Percentiles rank a stretch among this genome's conserved stretches.
phyloP scores from a whole-genome alignment of 345 rosid genomes.

The Hypericum androsaemum region DNA sequence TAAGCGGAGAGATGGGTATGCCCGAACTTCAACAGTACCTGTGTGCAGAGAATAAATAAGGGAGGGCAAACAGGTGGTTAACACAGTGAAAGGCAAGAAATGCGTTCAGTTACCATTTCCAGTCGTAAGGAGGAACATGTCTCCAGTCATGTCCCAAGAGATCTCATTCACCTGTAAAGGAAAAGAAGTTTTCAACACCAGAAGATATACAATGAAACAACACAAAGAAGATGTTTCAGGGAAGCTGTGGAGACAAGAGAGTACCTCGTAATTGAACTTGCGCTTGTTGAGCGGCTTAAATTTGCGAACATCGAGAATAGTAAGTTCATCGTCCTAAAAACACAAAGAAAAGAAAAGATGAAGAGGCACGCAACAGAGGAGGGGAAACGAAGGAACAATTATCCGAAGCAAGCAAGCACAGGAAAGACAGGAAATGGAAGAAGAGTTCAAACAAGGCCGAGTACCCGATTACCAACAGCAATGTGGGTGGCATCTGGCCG shows the following conservation, averaged over 20 bases:
- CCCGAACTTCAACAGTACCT: constrained; percentile 91
- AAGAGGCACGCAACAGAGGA: constrained; percentile 3
- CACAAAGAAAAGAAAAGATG: constrained; percentile 6
- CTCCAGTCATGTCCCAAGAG: constrained; percentile 96
- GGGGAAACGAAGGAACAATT: constrained; percentile 9
- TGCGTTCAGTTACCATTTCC: constrained; percentile 57
- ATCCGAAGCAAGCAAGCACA: constrained; percentile 2
- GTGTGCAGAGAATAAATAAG: constrained; percentile 11
- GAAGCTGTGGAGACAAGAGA: too few relatives aligned
- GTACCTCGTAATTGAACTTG: constrained; percentile 89
- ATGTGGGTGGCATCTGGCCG: constrained; percentile 87
- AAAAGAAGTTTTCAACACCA: constrained; percentile 3
- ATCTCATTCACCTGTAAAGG: constrained; percentile 82
- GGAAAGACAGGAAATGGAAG: not conserved
- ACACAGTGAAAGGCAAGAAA: not conserved
- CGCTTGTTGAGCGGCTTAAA: constrained; percentile 85
- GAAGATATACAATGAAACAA: constrained; percentile 5
- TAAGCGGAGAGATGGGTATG: constrained; percentile 73
- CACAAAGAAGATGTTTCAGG: not conserved
- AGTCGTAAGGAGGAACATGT: constrained; percentile 87
- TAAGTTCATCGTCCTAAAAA: constrained; percentile 80
- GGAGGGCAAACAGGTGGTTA: not conserved
- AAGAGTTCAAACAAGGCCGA: not conserved
- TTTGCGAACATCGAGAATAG: constrained; percentile 92
- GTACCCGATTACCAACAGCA: constrained; percentile 97